Evolutionary conservation across 164 flowering plant species (phyloP).

Genomic region (Warburgia ugandensis): DNA sequence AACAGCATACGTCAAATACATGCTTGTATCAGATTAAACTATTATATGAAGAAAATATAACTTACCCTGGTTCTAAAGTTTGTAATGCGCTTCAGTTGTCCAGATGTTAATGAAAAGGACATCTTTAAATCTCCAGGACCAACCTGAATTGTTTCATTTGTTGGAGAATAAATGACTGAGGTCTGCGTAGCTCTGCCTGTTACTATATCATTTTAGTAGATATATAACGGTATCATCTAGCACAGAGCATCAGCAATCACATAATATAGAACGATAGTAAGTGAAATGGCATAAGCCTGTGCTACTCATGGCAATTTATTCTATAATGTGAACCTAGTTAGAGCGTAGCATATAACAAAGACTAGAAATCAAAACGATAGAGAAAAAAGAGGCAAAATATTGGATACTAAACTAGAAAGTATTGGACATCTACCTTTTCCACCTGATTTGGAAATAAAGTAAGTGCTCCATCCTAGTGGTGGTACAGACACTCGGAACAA

Average conservation of each 20-base stretch:
- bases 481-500: slow-evolving; percentile 63
- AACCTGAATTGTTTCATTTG: slow-evolving; percentile 51
- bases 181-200: slow-evolving; percentile 12
- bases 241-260: too few relatives aligned
- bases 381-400: too few relatives aligned
- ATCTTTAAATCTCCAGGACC: slow-evolving; percentile 78
- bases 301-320: too few relatives aligned
- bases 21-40: not conserved
- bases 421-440: slow-evolving; percentile 26
- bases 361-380: too few relatives aligned
- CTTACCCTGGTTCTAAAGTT: slow-evolving; percentile 66
- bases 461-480: slow-evolving; percentile 83
- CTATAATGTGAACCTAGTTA: too few relatives aligned
- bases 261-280: too few relatives aligned
- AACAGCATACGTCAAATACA: too few relatives aligned
- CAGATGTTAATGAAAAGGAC: slow-evolving; percentile 57
- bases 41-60: slow-evolving; percentile 1
- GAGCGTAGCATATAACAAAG: too few relatives aligned
- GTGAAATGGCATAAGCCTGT: too few relatives aligned
- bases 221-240: too few relatives aligned
- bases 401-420: not conserved
- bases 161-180: slow-evolving; percentile 17
- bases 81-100: slow-evolving; percentile 53
- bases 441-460: slow-evolving; percentile 49
- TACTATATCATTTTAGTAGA: slow-evolving; percentile 28